phyloP scores from a whole-genome alignment of 441 rosid species.

The Isatis lusitanica region DNA sequence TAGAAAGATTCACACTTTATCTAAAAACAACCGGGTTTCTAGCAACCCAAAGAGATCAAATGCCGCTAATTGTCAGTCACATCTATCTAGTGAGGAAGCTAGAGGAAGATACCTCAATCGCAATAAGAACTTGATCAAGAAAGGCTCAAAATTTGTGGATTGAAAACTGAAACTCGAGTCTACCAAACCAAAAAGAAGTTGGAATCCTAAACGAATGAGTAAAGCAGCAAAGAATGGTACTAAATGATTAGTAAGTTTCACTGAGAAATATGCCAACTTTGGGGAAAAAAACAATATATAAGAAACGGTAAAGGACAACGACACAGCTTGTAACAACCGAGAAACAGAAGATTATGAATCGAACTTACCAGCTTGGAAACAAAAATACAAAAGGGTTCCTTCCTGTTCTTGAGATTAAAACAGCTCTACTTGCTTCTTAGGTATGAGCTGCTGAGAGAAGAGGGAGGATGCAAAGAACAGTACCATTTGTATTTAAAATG shows the following conservation, averaged over 20 bases:
- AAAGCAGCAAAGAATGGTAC: slow-evolving; percentile 22
- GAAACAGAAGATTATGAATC: background rate
- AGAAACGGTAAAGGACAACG: slow-evolving; percentile 8
- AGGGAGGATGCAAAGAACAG: slow-evolving; percentile 5
- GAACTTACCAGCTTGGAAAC: slow-evolving; percentile 26
- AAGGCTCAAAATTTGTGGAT: slow-evolving; percentile 17
- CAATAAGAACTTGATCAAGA: slow-evolving; percentile 25
- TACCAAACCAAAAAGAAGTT: background rate
- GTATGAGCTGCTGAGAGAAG: background rate
- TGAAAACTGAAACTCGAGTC: slow-evolving; percentile 10
- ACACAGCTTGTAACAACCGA: slow-evolving; percentile 3
- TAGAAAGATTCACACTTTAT: slow-evolving; percentile 10
- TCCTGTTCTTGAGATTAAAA: slow-evolving; percentile 18
- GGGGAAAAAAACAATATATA: background rate
- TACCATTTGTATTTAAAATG: background rate
- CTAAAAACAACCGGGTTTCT: background rate
- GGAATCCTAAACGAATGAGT: slow-evolving; percentile 30
- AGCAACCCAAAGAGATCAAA: slow-evolving; percentile 20
- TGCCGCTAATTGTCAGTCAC: background rate
- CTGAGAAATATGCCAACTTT: slow-evolving; percentile 24
- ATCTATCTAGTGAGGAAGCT: background rate
- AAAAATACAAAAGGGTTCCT: background rate
- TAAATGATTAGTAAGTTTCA: slow-evolving; percentile 22
- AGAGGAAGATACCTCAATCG: background rate
- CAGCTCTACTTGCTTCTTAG: slow-evolving; percentile 23